A percentile compares a stretch with the other conserved stretches of the same genome.
Conservation (phyloP, 257 asterid species). For the Capsicum pubescens region DNA sequence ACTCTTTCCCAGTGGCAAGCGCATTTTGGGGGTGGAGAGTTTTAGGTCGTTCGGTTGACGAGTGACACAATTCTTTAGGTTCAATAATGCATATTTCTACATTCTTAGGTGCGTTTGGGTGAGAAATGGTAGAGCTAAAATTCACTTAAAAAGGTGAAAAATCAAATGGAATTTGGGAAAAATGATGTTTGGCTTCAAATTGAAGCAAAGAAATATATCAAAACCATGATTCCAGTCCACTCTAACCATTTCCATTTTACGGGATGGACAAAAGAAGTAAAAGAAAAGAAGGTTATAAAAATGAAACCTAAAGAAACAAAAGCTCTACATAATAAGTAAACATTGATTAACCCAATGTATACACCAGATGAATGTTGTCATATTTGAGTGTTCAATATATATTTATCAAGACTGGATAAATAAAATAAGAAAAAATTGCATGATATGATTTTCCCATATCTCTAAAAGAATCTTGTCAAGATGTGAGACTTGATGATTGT, state of each 20-base stretch:
- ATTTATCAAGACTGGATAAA: neutral
- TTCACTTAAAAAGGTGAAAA: neutral
- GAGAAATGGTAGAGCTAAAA: neutral
- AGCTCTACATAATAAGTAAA: neutral
- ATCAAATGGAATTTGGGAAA: neutral
- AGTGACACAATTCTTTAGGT: constrained; percentile 2
- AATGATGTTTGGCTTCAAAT: neutral
- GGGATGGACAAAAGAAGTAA: neutral
- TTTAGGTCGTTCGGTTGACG: constrained; percentile 1
- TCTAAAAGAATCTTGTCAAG: neutral
- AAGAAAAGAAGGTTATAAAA: neutral
- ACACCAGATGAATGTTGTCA: neutral
- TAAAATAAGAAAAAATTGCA: neutral
- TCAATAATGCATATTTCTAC: neutral
- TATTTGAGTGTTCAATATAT: neutral
- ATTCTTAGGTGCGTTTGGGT: neutral
- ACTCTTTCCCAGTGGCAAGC: neutral
- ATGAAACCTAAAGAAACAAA: neutral
- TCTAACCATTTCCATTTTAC: neutral
- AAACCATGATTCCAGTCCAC: neutral
- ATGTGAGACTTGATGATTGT: neutral
- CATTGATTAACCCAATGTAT: neutral
- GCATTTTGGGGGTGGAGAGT: neutral
- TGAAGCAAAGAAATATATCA: neutral
- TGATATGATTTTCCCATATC: neutral